Evolutionary conservation across 1,139 yeast genomes (phyloP), one percentile per base, ranked within the genome.

Genomic region (Suhomyces yuchorum): DNA sequence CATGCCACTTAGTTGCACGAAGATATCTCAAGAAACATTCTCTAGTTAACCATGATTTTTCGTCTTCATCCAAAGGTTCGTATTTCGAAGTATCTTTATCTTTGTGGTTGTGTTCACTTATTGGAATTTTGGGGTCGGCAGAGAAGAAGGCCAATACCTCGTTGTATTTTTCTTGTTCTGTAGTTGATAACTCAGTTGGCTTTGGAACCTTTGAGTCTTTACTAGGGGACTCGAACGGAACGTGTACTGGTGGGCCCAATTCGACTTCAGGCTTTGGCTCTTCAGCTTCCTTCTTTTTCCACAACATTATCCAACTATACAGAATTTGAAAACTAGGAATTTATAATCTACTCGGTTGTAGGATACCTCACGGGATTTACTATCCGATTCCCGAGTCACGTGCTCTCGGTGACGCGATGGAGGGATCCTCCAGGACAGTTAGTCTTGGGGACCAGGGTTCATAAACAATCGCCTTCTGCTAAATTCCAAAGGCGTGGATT

Each of bases 171-270:
- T 43, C 51, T 42, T 47, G 47, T 40, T 62, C 60, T 15, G 50
- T 50, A 7, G 42, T 46, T 1, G 79, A 72, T 42, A 92, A 71
- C 42, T 71, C 65, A 6, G 63, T 63, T 17, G 75, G 80, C 39
- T 63, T 60, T 0, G 93, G 93, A 3, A 83, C 78, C 36, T 62
- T 64, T 35, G 86, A 70, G 28, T 65, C 63, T 0, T 61, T 50
- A 3, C 85, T 77, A 0, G 87, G 81, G 1, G 57, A 57, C 8
- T 67, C 70, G 57, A 87, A 85, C 1, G 95, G 93, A 8, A 66
- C 51, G 47, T 58, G 62, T 3, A 62, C 65, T 23, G 52, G 53
- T 45, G 56, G 57, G 26, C 58, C 48, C 6, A 35, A 39, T 15
- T 41, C 43, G 19, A 52, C 51, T 15, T 47, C 37, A 17, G 46